Evolutionary conservation across 768 basidiomycete species (phyloP), one percentile per base, ranked within the genome.

Genomic region (Pisolithus sp.): DNA sequence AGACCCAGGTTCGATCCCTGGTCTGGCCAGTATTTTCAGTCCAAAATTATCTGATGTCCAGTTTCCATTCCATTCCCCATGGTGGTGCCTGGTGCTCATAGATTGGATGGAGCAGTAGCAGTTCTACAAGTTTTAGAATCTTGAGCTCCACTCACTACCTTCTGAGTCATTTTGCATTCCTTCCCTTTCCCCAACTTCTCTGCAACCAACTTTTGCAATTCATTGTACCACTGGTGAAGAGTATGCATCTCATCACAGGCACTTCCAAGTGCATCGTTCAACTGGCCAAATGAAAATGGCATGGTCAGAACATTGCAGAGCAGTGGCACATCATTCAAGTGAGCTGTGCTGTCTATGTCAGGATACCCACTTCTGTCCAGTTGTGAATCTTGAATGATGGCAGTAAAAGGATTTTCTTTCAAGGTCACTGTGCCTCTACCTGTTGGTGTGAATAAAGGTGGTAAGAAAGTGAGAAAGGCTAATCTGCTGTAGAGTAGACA

Each of bases 171-270:
- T 21, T 42, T n/a, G n/a, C 17, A 20, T 48, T 12, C 17, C 24
- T 40, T 44, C 2, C 10, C 17, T 8, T 40, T 45, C 51, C 49
- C 49, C 34, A 50, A 48, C 15, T 55, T 52, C 53, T 58, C 54
- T 8, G 55, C 36, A 4, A 69, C 55, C 23, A 59, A 28, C 2
- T 41, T 38, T 6, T 50, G 56, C 4, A 67, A 63, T n/a, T 53
- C 49, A 7, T 65, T 63, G 17, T 65, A 67, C 49, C 51, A 52
- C 21, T 46, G 56, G 13, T 59, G 65, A 24, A 67, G 65, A 9
- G 57, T 39, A 4, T 15, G 37, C 12, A 69, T 62, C 48, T 67
- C 67, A 13, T 58, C 56, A 1, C 57, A 57, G 1, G 63, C 65
- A 42, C 38, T 51, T 12, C 51, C 53, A 20, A 67, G 59, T 1